These are phyloP conservation scores for Schwanniomyces vanrijiae DNA, from an alignment of 805 yeast genomes.

Conservation along the genomic window DNA sequence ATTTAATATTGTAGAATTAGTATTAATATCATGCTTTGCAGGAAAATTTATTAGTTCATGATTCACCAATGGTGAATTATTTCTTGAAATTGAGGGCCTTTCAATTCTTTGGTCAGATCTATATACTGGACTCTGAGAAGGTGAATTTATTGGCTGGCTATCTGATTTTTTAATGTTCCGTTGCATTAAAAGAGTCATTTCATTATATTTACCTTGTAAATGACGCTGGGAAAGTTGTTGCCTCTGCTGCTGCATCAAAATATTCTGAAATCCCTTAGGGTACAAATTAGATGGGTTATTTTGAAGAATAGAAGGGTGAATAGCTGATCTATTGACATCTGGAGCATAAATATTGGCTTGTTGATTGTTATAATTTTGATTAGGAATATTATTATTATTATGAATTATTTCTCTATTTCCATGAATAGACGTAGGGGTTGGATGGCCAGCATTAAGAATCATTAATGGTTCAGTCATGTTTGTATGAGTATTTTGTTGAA, in stretches of 20 bases:
- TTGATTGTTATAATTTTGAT: background rate
- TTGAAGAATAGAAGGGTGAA: background rate
- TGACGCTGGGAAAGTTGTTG: background rate
- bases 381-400: background rate
- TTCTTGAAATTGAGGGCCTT: background rate
- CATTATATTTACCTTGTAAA: conserved; percentile 1
- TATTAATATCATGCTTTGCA: too few species aligned
- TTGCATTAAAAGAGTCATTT: background rate
- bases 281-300: background rate
- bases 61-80: background rate
- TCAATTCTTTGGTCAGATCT: background rate
- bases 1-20: too few species aligned
- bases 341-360: background rate
- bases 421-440: background rate
- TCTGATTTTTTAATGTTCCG: background rate
- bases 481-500: background rate
- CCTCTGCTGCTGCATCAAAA: conserved; percentile 2
- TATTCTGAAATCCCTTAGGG: background rate
- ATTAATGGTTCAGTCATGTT: background rate
- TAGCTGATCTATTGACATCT: background rate
- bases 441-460: background rate
- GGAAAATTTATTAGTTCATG: background rate
- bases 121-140: background rate
- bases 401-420: background rate
- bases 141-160: background rate